Evolutionary conservation across 177 flowering plant species (phyloP), one percentile per base, ranked within the genome.

Genomic region (Vitis hybrid): DNA sequence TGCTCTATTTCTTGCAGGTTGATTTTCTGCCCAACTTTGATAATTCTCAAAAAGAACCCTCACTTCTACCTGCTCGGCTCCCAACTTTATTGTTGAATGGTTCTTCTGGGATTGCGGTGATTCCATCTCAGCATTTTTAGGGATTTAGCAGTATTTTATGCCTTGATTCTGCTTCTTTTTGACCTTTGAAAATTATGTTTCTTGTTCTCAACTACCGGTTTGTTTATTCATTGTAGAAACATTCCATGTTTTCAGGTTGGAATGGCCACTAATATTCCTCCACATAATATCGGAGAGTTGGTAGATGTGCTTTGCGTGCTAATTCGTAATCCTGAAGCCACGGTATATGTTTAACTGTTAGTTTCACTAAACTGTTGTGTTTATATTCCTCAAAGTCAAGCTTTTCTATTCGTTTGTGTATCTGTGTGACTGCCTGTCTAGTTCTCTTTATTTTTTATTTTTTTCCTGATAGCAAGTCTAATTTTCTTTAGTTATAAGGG

Each of bases 231-330:
- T 39, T 34, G n/a, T 64, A 50, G 60, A 14, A 59, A 11, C 14
- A 13, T 60, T 58, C 17, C 48, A 34, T 64, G 30, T 58, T 65
- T 66, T 78, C 82, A 95, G 99, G 98, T 95, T 72, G 99, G 99
- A 51, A 95, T 93, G 99, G 99, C 99, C 45, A 95, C 99, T 56
- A 93, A 93, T 66, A 93, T 95, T 72, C 99, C 99, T 79, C 99
- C 99, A 59, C 99, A 95, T 81, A 95, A 95, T 81, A 96, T 95
- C 83, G 98, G 94, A 68, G 99, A 95, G 85, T 72, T 95, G 80
- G 98, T 91, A 56, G 98, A 93, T 84, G 98, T 85, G 45, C 89
- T 95, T 30, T 90, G 96, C 75, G 96, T 82, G 17, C 76, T 95
- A 80, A 93, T 95, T 74, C 89, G 83, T 72, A 95, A 95, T 77